phyloP scores from a whole-genome alignment of 1,284 basidiomycete genomes.

The Leucoagaricus sp. region DNA sequence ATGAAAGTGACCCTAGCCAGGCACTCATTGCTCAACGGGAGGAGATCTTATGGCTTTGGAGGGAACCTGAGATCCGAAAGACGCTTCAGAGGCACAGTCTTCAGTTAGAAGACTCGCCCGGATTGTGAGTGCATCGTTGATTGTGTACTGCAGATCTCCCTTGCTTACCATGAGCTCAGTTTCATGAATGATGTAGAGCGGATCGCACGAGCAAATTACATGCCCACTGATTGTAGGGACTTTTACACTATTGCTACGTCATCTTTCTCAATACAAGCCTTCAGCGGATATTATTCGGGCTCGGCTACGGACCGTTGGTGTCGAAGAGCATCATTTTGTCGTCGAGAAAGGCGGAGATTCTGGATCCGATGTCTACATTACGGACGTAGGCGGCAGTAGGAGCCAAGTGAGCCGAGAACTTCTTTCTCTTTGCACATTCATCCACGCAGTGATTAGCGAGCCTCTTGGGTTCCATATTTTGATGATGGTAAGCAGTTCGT shows the following conservation, averaged over 20 bases:
- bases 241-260: neutral
- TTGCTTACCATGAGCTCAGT: constrained; percentile 31
- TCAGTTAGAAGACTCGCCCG: constrained; percentile 55
- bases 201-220: constrained; percentile 53
- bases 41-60: constrained; percentile 65
- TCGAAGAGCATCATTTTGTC: constrained; percentile 65
- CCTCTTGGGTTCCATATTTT: constrained; percentile 67
- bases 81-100: constrained; percentile 50
- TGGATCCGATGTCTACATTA: constrained; percentile 64
- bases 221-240: constrained; percentile 55
- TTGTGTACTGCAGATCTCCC: neutral
- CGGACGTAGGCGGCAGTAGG: constrained; percentile 68
- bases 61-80: constrained; percentile 50
- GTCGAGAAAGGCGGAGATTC: constrained; percentile 43
- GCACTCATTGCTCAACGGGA: constrained; percentile 58
- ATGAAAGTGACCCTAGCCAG: constrained; percentile 42
- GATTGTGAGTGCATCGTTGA: constrained; percentile 53
- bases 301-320: constrained; percentile 64
- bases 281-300: constrained; percentile 65
- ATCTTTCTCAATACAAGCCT: constrained; percentile 1
- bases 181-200: constrained; percentile 67
- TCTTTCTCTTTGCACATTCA: neutral
- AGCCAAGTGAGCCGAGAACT: constrained; percentile 40
- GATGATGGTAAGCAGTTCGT: constrained; percentile 48
- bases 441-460: constrained; percentile 37